Base-by-base conservation (phyloP, 305 asterid species). In the Nicotiana rustica region DNA sequence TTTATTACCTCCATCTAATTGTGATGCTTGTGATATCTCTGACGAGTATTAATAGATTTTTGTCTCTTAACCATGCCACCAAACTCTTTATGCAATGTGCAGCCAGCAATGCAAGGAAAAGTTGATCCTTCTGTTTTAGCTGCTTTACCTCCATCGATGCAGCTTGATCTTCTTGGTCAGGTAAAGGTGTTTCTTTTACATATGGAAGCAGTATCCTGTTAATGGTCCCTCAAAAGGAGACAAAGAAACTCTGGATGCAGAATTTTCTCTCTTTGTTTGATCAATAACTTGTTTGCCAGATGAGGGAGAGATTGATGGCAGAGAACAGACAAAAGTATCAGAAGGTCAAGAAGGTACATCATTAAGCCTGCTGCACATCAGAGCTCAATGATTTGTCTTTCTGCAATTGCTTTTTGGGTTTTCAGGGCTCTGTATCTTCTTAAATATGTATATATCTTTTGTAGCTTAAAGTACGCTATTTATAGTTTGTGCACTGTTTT, bases 261-360 rank as follows among this genome's bases (percentile, higher is more conserved):
- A 14, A 52, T 19, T 79, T 75, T 68, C 68, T 14, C 41, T 77
- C 83, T 67, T 61, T 78, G 78, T 79, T 47, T 75, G 55, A 84
- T 82, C 35, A 47, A 78, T 83, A 81, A 81, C 83, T 79, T 91
- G 66, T 83, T 85, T 64, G 86, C 85, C 88, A 97, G 99, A 97
- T 95, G 99, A 93, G 99, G 87, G 99, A 97, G 91, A 92, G 98
- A 82, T 88, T 95, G 88, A 95, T 97, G 98, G 98, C 98, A 17
- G 99, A 95, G 90, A 97, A 97, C 87, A 91, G 99, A 83, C 97
- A 93, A 85, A 93, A 91, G 91, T 97, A 97, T 90, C 99, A 97
- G 88, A 92, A 93, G 88, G 97, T 97, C 81, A 97, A 97, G 92
- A 95, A 97, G 98, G 99, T 97, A 88, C 10, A 10, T 38, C 80